These are phyloP conservation scores for Saccharomycopsis microspora DNA, from an alignment of 805 yeast species.

Conservation along the genomic window DNA sequence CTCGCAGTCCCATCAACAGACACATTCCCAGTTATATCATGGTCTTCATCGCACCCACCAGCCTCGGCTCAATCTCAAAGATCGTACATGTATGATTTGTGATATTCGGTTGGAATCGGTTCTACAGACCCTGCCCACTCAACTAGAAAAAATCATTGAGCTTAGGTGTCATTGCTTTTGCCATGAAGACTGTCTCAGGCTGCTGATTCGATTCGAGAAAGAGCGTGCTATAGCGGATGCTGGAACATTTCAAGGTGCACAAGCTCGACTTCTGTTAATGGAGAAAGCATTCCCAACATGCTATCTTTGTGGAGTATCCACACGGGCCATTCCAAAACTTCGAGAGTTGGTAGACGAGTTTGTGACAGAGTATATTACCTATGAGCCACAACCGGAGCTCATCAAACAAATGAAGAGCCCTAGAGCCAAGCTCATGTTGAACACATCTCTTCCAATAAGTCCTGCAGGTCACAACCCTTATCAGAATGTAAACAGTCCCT, in stretches of 20 bases:
- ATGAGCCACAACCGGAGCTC: constrained; percentile 10
- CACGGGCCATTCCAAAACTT: constrained; percentile 10
- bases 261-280: neutral
- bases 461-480: constrained; percentile 11
- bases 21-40: too few species aligned
- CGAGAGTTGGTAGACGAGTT: constrained; percentile 7
- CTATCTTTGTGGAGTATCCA: constrained; percentile 9
- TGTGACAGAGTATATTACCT: constrained; percentile 10
- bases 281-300: constrained; percentile 15
- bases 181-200: constrained; percentile 15
- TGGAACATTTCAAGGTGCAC: neutral
- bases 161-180: constrained; percentile 12
- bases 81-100: constrained; percentile 9
- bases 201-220: constrained; percentile 11
- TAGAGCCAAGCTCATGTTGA: constrained; percentile 1
- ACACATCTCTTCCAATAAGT: constrained; percentile 2
- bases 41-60: neutral
- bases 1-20: neutral
- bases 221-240: constrained; percentile 8
- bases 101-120: constrained; percentile 9
- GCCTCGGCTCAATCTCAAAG: neutral
- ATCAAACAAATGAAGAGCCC: neutral
- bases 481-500: constrained; percentile 15
- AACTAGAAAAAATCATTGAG: constrained; percentile 12
- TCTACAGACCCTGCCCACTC: constrained; percentile 4